A percentile compares a stretch with the other conserved stretches of the same genome.
phyloP scores from a whole-genome alignment of 805 yeast species.

The Suhomyces emberorum region DNA sequence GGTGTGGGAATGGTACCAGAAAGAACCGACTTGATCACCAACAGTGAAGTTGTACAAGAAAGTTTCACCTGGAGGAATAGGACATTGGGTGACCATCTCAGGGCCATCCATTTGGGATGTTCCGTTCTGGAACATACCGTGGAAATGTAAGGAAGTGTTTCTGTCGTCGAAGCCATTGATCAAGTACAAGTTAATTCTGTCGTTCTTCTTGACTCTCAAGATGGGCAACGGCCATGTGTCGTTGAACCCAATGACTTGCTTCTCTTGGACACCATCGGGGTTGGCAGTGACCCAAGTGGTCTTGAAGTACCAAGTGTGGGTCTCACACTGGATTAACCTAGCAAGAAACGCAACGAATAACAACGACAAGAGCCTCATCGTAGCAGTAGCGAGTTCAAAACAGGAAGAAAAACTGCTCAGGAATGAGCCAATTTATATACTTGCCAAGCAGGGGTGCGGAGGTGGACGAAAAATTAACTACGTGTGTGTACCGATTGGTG shows the following conservation, averaged over 20 bases:
- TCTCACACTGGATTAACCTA: slow-evolving; percentile 33
- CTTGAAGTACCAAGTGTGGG: slow-evolving; percentile 64
- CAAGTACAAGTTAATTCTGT: slow-evolving; percentile 67
- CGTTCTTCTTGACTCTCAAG: slow-evolving; percentile 73
- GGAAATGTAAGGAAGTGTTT: slow-evolving; percentile 86
- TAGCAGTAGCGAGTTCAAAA: neutral
- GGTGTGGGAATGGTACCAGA: slow-evolving; percentile 97
- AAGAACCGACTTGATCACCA: slow-evolving; percentile 79
- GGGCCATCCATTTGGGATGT: slow-evolving; percentile 88
- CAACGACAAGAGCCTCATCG: slow-evolving; percentile 6
- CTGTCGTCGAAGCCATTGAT: slow-evolving; percentile 68
- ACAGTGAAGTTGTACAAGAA: slow-evolving; percentile 86
- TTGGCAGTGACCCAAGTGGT: slow-evolving; percentile 62
- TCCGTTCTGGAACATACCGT: slow-evolving; percentile 84
- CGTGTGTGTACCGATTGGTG: no score
- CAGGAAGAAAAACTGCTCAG: slow-evolving; percentile 5
- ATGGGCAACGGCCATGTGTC: slow-evolving; percentile 87
- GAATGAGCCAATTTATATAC: slow-evolving; percentile 5
- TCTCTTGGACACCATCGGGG: slow-evolving; percentile 60
- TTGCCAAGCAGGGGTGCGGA: no score
- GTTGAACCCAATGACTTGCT: slow-evolving; percentile 64
- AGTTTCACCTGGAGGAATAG: slow-evolving; percentile 75
- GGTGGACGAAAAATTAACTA: no score
- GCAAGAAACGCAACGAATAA: slow-evolving; percentile 14
- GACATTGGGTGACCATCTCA: slow-evolving; percentile 84